A percentile compares a stretch with the other conserved stretches of the same genome.
phyloP scores from a whole-genome alignment of 2,329 filamentous ascomycete species.

The Aspergillus chevalieri region DNA sequence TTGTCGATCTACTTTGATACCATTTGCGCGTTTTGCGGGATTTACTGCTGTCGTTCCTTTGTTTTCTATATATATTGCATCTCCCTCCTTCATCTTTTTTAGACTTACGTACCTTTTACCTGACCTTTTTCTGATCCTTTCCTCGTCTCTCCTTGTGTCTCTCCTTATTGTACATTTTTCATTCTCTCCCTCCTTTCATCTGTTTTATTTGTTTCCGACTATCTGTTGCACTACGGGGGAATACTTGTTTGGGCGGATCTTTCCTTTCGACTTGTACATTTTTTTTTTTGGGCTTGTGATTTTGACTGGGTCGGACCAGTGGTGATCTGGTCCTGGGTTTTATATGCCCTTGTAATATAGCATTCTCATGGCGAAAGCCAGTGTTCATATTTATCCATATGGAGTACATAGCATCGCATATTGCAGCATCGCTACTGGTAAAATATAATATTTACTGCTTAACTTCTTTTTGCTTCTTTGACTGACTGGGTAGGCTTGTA shows the following conservation, averaged over 20 bases:
- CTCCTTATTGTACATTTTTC: constrained; percentile 12
- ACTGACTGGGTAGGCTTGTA: no score
- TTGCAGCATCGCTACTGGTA: no score
- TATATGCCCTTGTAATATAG: constrained; percentile 30
- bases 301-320: constrained; percentile 17
- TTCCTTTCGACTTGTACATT: constrained; percentile 18
- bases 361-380: constrained; percentile 11
- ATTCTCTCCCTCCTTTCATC: constrained; percentile 3
- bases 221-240: constrained; percentile 4
- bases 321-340: constrained; percentile 16
- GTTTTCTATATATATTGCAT: constrained; percentile 14
- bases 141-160: no score
- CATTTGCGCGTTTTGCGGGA: constrained; percentile 28
- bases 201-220: constrained; percentile 12
- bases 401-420: neutral
- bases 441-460: no score
- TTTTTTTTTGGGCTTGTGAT: constrained; percentile 4
- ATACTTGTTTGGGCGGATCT: constrained; percentile 5
- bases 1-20: constrained; percentile 18
- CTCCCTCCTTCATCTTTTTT: constrained; percentile 9
- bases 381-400: constrained; percentile 16
- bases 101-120: neutral
- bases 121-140: neutral
- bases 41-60: constrained; percentile 18
- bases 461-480: no score